Conservation (phyloP, 805 yeast genomes). For the Teunomyces stri region DNA sequence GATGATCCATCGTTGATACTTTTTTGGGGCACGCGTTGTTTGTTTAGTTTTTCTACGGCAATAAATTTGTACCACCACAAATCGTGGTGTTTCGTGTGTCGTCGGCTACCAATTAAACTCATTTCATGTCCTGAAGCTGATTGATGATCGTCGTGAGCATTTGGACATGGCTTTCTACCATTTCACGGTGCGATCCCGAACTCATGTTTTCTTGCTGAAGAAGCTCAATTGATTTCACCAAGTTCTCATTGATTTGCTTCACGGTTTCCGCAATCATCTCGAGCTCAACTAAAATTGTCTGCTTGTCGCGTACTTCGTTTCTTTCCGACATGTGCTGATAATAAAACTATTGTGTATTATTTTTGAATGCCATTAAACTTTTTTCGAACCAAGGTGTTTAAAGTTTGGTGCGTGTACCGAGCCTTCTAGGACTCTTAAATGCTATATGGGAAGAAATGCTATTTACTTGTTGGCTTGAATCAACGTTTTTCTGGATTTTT, state of each 20-base stretch:
- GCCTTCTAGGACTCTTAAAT: background rate
- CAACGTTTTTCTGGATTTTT: background rate
- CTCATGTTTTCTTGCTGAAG: conserved; percentile 11
- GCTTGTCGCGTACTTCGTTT: conserved; percentile 15
- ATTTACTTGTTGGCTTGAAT: background rate
- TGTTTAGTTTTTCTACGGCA: background rate
- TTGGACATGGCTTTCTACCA: conserved; percentile 17
- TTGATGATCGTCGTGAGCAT: conserved; percentile 16
- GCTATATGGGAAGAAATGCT: background rate
- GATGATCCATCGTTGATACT: conserved; percentile 25
- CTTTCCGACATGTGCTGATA: background rate
- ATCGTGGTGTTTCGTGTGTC: no score
- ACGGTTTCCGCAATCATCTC: conserved; percentile 33
- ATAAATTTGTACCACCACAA: no score
- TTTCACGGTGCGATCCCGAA: conserved; percentile 10
- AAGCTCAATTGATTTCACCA: conserved; percentile 22
- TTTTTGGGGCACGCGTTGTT: background rate
- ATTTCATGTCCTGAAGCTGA: conserved; percentile 1
- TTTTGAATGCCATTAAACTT: background rate
- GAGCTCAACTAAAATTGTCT: conserved; percentile 29
- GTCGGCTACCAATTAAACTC: background rate
- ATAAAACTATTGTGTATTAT: background rate
- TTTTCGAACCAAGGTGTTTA: background rate
- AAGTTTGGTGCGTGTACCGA: background rate
- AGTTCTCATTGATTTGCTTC: conserved; percentile 26